A percentile compares a stretch with the other conserved stretches of the same genome.
Conservation (phyloP, 2,329 filamentous ascomycete species). For the Leptodontidium sp. region DNA sequence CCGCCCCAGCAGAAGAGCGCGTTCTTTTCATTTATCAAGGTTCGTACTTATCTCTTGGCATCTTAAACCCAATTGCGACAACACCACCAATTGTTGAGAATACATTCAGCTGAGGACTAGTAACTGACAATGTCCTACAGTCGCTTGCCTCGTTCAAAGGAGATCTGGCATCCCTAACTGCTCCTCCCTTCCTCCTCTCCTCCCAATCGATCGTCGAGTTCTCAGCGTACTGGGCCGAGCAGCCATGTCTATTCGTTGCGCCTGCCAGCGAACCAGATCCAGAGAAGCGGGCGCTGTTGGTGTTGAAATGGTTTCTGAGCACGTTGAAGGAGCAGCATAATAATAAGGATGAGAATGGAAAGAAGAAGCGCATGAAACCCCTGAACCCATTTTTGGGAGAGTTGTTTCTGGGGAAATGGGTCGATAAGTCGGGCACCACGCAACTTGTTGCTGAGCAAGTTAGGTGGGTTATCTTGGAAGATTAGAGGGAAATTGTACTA, state of each 20-base stretch:
- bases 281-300: slow-evolving; percentile 82
- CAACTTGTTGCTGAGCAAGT: slow-evolving; percentile 94
- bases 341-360: slow-evolving; percentile 69
- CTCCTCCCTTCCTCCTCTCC: slow-evolving; percentile 84
- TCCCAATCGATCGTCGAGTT: slow-evolving; percentile 82
- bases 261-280: slow-evolving; percentile 81
- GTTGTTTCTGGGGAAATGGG: slow-evolving; percentile 90
- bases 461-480: slow-evolving; percentile 44
- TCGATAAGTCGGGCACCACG: slow-evolving; percentile 81
- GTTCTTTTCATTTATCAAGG: slow-evolving; percentile 46
- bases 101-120: neutral
- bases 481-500: neutral
- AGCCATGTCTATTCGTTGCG: slow-evolving; percentile 80
- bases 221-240: slow-evolving; percentile 83
- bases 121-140: slow-evolving; percentile 43
- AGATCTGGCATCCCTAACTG: slow-evolving; percentile 80
- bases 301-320: slow-evolving; percentile 94
- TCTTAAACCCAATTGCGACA: neutral
- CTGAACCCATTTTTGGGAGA: slow-evolving; percentile 95
- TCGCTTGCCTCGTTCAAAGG: slow-evolving; percentile 85
- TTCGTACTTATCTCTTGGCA: slow-evolving; percentile 25
- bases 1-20: slow-evolving; percentile 41
- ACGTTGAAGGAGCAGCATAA: slow-evolving; percentile 88
- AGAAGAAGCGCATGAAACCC: slow-evolving; percentile 92
- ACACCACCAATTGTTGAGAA: neutral